A percentile compares a stretch with the other conserved stretches of the same genome.
phyloP scores from a whole-genome alignment of 306 rosid species.

The Glycine tomentella region DNA sequence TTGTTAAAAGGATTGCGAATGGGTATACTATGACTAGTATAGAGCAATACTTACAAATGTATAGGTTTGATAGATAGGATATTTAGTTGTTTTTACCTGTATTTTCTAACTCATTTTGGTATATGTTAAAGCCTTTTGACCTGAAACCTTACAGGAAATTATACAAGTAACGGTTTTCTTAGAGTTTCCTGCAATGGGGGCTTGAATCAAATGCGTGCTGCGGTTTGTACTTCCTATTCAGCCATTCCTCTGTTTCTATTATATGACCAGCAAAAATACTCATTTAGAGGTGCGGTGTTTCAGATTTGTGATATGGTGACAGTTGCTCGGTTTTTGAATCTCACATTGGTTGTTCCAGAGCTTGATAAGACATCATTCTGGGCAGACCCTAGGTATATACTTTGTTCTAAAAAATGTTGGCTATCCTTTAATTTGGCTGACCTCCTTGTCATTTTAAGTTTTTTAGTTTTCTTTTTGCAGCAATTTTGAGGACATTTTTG shows the following conservation, averaged over 20 bases:
- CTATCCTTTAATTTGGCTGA: constrained; percentile 25
- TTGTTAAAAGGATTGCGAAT: constrained; percentile 28
- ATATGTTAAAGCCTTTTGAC: constrained; percentile 14
- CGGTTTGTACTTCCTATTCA: constrained; percentile 69
- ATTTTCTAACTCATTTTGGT: constrained; percentile 32
- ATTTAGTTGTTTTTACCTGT: constrained; percentile 13
- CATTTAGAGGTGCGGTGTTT: constrained; percentile 49
- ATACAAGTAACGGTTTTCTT: constrained; percentile 96
- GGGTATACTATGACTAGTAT: constrained; percentile 15
- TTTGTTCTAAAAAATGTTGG: constrained; percentile 41
- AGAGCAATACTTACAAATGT: constrained; percentile 25
- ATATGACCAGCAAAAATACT: constrained; percentile 39
- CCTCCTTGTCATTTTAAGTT: constrained; percentile 45
- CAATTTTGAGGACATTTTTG: constrained; percentile 92
- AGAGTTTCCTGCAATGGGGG: constrained; percentile 99
- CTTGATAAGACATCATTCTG: constrained; percentile 97
- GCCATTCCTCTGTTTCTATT: constrained; percentile 9
- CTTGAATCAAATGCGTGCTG: constrained; percentile 99
- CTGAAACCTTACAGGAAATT: constrained; percentile 68
- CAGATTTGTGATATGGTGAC: constrained; percentile 99
- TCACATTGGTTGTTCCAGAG: constrained; percentile 95
- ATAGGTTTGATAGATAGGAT: constrained; percentile 3
- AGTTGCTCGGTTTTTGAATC: constrained; percentile 92
- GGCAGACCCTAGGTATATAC: constrained; percentile 92
- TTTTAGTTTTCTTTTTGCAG: constrained; percentile 61